Evolutionary conservation across 768 basidiomycete genomes (phyloP), one percentile per base, ranked within the genome.

Genomic region (Kwoniella mangroviensis): DNA sequence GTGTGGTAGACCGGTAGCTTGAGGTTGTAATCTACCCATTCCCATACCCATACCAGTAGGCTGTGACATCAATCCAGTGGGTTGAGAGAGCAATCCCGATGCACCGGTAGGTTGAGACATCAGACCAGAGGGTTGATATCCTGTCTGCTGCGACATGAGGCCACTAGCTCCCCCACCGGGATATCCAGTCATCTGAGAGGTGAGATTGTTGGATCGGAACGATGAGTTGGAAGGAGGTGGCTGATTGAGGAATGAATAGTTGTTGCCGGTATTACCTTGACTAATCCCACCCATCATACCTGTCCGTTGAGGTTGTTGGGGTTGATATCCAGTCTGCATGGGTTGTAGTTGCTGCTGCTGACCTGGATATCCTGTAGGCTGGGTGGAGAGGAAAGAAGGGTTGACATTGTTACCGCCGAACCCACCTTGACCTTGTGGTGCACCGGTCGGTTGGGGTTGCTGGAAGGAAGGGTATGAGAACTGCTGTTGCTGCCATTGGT

Each of bases 1-100:
- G 51, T 82, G 81, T 17, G 75, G 72, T 34, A 81, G 62, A 19
- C 81, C 81, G 19, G 82, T 83, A 5, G 81, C 79, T 58, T 82
- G 81, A 41, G 80, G 67, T 42, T 72, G 71, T 63, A 77, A 64
- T 54, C 74, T 52, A 15, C 73, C 75, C 67, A 73, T 69, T 15
- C 73, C 70, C 19, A 73, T 71, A 22, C 59, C 57, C 62, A 68
- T 63, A 13, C 73, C 71, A 19, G 75, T 72, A 40, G 71, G 70
- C 40, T 74, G 67, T 21, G 61, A 62, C 62, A 69, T 58, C 24
- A 65, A 59, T 74, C 34, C 77, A 5, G 77, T 78, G 10, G 72
- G 73, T 53, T 78, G 79, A 24, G 77, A 69, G 62, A 77, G 71
- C 53, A 77, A 11, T 21, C 79, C 80, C 13, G 69, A 65, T 34